Evolutionary conservation across 352 stramenopile genomes (phyloP).

Genomic region (Phytopythium ostracodes): DNA sequence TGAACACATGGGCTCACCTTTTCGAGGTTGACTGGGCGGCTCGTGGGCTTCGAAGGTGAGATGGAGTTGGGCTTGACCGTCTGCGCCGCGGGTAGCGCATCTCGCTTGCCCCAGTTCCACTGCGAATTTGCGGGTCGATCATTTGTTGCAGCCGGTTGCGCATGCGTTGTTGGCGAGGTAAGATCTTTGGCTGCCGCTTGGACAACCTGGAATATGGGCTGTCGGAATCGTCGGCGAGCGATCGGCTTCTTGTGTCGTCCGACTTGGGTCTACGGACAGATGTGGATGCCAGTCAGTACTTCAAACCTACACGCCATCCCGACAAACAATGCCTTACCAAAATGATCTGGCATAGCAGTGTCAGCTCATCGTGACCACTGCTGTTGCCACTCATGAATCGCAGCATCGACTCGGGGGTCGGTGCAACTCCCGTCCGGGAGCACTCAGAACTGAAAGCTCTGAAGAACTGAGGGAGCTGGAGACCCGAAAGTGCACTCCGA

Average conservation of each 20-base stretch:
- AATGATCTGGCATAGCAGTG: background rate
- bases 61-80: background rate
- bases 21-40: background rate
- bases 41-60: background rate
- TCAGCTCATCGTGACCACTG: background rate
- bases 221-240: conserved; percentile 1
- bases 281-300: background rate
- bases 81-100: background rate
- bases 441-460: conserved; percentile 17
- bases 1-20: background rate
- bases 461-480: conserved; percentile 31
- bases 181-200: conserved; percentile 13
- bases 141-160: background rate
- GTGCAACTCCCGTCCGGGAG: conserved; percentile 14
- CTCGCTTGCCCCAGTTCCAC: background rate
- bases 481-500: conserved; percentile 11
- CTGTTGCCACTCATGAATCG: background rate
- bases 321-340: background rate
- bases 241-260: background rate
- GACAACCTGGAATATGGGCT: conserved; percentile 4
- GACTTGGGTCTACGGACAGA: conserved; percentile 5
- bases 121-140: background rate
- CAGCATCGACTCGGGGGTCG: background rate
- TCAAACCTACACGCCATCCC: background rate
- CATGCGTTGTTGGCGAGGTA: background rate